phyloP scores from a whole-genome alignment of 225 moss, liverwort and hornwort species.

The Physcomitrium patens region DNA sequence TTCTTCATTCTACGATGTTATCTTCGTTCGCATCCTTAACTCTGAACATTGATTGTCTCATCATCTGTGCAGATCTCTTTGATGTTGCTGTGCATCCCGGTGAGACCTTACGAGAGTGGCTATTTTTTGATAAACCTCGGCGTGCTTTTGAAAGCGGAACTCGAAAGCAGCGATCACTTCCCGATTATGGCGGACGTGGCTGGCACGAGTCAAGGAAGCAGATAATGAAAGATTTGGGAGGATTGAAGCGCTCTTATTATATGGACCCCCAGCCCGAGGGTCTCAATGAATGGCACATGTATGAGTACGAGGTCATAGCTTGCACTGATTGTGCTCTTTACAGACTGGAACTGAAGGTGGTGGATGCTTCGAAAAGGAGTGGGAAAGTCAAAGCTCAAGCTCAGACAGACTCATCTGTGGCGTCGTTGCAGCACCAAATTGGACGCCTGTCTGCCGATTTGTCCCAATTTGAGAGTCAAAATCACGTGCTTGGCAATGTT shows the following conservation, averaged over 20 bases:
- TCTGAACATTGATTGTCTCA: not conserved
- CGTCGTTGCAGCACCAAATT: slow-evolving; percentile 65
- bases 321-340: slow-evolving; percentile 64
- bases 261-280: slow-evolving; percentile 73
- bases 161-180: slow-evolving; percentile 59
- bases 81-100: slow-evolving; percentile 56
- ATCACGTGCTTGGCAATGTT: slow-evolving; percentile 24
- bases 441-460: slow-evolving; percentile 60
- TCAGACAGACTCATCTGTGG: slow-evolving; percentile 48
- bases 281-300: slow-evolving; percentile 67
- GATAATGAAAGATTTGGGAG: slow-evolving; percentile 66
- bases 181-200: slow-evolving; percentile 67
- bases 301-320: slow-evolving; percentile 56
- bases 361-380: slow-evolving; percentile 57
- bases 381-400: slow-evolving; percentile 57
- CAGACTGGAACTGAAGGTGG: slow-evolving; percentile 67
- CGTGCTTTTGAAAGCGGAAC: slow-evolving; percentile 71
- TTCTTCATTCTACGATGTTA: too few relatives aligned
- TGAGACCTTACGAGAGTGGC: slow-evolving; percentile 62
- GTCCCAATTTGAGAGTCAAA: slow-evolving; percentile 57
- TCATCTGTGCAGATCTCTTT: slow-evolving; percentile 51
- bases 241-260: slow-evolving; percentile 67
- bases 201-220: slow-evolving; percentile 74
- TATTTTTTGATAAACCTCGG: slow-evolving; percentile 68
- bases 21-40: too few relatives aligned